Evolutionary conservation across 176 grass and related monocot genomes (phyloP).

Genomic region (Tillandsia fasciculata): DNA sequence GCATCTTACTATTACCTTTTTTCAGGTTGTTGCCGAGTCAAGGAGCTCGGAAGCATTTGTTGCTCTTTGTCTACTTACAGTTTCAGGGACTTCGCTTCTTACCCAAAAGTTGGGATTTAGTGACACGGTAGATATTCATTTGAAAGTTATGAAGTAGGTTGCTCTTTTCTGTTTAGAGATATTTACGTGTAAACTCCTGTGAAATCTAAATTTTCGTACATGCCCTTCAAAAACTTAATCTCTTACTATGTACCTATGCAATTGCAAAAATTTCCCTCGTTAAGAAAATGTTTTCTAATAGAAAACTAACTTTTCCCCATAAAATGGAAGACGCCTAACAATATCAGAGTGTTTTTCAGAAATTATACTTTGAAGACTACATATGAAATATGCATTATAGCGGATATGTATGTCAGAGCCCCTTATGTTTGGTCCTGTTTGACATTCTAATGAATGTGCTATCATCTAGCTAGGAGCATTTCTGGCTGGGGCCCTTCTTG

Average conservation of each 20-base stretch:
- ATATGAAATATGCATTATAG: background rate
- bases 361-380: background rate
- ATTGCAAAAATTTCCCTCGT: too few relatives aligned
- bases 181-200: too few relatives aligned
- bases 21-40: slow-evolving; percentile 91
- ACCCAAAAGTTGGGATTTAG: slow-evolving; percentile 93
- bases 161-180: too few relatives aligned
- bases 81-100: slow-evolving; percentile 91
- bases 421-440: background rate
- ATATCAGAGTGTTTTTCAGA: background rate
- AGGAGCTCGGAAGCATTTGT: slow-evolving; percentile 99
- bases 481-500: slow-evolving; percentile 94
- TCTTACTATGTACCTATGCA: too few relatives aligned
- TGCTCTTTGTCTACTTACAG: slow-evolving; percentile 87
- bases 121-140: slow-evolving; percentile 61
- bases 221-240: too few relatives aligned
- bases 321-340: too few relatives aligned
- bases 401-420: background rate
- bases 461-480: slow-evolving; percentile 81
- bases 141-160: background rate
- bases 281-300: too few relatives aligned
- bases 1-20: background rate
- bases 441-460: slow-evolving; percentile 1
- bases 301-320: too few relatives aligned
- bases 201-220: too few relatives aligned